phyloP scores from a whole-genome alignment of 495 filamentous ascomycete genomes.

The Neurospora sp. region DNA sequence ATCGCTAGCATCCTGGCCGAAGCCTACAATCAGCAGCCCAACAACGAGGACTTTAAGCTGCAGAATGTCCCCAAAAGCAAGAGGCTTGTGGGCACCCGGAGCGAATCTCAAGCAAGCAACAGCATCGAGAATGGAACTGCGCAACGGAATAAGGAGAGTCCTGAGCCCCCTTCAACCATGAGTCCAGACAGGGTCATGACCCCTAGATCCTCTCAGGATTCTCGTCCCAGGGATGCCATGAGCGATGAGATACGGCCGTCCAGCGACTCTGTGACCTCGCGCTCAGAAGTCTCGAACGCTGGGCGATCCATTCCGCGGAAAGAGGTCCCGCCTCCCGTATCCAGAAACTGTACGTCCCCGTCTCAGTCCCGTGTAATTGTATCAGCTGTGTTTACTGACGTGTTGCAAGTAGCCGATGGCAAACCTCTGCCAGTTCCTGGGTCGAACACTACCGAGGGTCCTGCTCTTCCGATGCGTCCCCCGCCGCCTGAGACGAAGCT shows the following conservation, averaged over 20 bases:
- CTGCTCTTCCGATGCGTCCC: constrained; percentile 14
- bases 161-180: constrained; percentile 10
- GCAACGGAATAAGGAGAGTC: constrained; percentile 22
- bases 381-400: neutral
- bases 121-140: constrained; percentile 18
- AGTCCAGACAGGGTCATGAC: constrained; percentile 35
- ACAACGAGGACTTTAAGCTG: constrained; percentile 56
- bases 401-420: constrained; percentile 27
- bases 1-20: neutral
- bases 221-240: constrained; percentile 33
- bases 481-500: constrained; percentile 31
- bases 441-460: constrained; percentile 6
- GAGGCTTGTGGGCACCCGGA: constrained; percentile 49
- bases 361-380: neutral
- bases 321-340: constrained; percentile 29
- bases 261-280: constrained; percentile 24
- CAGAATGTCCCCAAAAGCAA: constrained; percentile 65
- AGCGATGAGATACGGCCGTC: constrained; percentile 29
- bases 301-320: constrained; percentile 37
- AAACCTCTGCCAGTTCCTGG: constrained; percentile 20
- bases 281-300: constrained; percentile 15
- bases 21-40: constrained; percentile 1
- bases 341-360: constrained; percentile 23
- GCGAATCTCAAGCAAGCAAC: constrained; percentile 48
- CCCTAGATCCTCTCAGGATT: constrained; percentile 40